Conservation (phyloP, 352 stramenopile genomes). For the Globisporangium recalcitrans region DNA sequence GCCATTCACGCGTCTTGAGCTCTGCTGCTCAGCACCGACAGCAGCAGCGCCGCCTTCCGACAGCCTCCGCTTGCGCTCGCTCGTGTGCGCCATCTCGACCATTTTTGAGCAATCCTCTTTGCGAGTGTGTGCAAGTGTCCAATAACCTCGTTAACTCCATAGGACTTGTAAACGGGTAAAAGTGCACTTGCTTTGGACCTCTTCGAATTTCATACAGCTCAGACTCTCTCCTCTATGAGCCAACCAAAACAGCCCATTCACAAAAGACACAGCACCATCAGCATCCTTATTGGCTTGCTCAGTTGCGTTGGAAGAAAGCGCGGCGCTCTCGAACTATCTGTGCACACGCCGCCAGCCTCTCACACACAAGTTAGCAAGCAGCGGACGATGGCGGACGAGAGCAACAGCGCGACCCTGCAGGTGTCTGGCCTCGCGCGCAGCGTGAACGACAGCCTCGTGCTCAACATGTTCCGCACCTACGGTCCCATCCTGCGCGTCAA, state of each 20-base stretch:
- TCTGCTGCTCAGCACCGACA: not conserved
- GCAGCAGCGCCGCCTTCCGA: conserved; percentile 3
- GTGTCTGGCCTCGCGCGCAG: conserved; percentile 41
- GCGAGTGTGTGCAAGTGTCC: not conserved
- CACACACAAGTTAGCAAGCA: not conserved
- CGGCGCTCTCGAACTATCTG: not conserved
- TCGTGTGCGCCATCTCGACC: not conserved
- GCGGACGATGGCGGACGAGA: conserved; percentile 9
- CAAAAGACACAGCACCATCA: not conserved
- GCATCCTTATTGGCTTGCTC: not conserved
- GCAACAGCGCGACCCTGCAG: conserved; percentile 25
- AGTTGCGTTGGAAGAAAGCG: not conserved
- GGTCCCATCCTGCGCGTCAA: conserved; percentile 49
- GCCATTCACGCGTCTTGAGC: not conserved
- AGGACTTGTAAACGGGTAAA: not conserved
- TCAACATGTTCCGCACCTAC: conserved; percentile 55
- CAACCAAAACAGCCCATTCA: conserved; percentile 10
- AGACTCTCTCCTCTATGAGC: conserved; percentile 5
- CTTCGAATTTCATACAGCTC: not conserved
- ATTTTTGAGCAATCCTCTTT: conserved; percentile 1
- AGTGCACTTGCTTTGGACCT: not conserved
- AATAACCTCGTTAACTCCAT: not conserved
- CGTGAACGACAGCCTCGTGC: conserved; percentile 36
- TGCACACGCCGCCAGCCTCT: not conserved
- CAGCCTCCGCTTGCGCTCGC: conserved; percentile 12